Evolutionary conservation across 2,329 filamentous ascomycete genomes (phyloP).

Genomic region (Diaporthe citrichinensis): DNA sequence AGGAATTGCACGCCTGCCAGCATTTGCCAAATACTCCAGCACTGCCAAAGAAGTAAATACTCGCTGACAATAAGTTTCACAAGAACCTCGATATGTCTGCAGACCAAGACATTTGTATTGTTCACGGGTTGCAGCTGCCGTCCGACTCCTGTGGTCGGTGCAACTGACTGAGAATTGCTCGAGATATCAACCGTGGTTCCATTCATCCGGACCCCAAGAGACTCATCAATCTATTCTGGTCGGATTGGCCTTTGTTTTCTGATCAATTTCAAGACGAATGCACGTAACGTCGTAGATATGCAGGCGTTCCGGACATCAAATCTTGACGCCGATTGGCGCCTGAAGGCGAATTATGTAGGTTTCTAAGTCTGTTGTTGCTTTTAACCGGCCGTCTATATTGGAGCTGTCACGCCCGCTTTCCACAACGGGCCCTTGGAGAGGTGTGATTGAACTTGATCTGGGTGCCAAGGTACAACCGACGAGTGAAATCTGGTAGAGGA

Average conservation of each 20-base stretch:
- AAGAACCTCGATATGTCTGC: not conserved
- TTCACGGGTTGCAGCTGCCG: not conserved
- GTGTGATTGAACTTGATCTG: constrained; percentile 11
- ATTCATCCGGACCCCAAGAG: constrained; percentile 20
- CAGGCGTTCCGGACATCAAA: not conserved
- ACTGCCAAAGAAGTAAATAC: too few species aligned
- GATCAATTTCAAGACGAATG: not conserved
- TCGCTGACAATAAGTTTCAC: not conserved
- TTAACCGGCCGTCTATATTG: constrained; percentile 30
- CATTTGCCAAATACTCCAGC: not conserved
- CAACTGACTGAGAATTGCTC: too few species aligned
- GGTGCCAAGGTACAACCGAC: constrained; percentile 8
- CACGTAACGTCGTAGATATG: constrained; percentile 4
- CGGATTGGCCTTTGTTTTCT: not conserved
- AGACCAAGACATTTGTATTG: not conserved
- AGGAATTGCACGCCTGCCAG: not conserved
- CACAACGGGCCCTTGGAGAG: constrained; percentile 6
- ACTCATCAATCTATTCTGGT: constrained; percentile 2
- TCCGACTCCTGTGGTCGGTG: not conserved
- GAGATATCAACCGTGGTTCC: not conserved
- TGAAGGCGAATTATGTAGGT: not conserved
- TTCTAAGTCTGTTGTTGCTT: constrained; percentile 1
- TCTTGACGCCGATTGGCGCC: constrained; percentile 18
- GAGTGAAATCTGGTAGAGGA: constrained; percentile 12
- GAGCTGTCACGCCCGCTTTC: constrained; percentile 24